Base-by-base conservation (phyloP, 768 basidiomycete genomes). In the Leucogyrophana mollusca region DNA sequence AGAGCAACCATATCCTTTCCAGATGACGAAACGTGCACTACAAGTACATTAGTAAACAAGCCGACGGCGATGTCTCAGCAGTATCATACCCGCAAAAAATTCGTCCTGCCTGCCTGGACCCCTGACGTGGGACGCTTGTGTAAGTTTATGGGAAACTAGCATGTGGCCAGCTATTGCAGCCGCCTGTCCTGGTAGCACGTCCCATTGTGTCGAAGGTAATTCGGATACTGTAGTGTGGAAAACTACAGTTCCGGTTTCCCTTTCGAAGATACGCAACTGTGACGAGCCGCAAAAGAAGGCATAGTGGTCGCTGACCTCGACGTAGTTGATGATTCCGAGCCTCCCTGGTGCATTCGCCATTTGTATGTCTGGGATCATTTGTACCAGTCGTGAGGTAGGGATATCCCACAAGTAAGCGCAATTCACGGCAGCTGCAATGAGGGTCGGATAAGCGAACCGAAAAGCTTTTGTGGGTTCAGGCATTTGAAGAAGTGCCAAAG, bases 361-460 rank as follows among this genome's bases (percentile, higher is more conserved):
- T 48, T 77, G 73, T 2, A 71, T 69, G 23, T 69, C 61, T 3
- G 66, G 49, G 25, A 87, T 70, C 5, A 70, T 72, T 58, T 83
- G 76, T 1, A 78, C 58, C 11, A 81, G 52, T 17, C 62, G 51
- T 0, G 75, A 78, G 0, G 76, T 73, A 2, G 72, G 71, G 18
- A 90, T 67, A 53, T 91, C 79, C 75, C 79, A 89, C 2, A 90
- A 47, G 50, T 74, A 86, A 0, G 80, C 80, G 27, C 60, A 61
- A 14, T 65, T 57, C 13, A 50, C 22, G 2, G 73, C 69, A 1
- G 76, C 74, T 3, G 79, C 77, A 2, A 86, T 64, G 6, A 91
- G 66, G 9, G 73, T 78, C 2, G 87, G 87, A 57, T 83, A 84
- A 7, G 80, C 80, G 48, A 87, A 78, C 13, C 85, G 77, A 62